A percentile compares a stretch with the other conserved stretches of the same genome.
Evolutionary conservation across 108 stramenopile genomes (phyloP).

Genomic region (Aureococcus anophagefferens): DNA sequence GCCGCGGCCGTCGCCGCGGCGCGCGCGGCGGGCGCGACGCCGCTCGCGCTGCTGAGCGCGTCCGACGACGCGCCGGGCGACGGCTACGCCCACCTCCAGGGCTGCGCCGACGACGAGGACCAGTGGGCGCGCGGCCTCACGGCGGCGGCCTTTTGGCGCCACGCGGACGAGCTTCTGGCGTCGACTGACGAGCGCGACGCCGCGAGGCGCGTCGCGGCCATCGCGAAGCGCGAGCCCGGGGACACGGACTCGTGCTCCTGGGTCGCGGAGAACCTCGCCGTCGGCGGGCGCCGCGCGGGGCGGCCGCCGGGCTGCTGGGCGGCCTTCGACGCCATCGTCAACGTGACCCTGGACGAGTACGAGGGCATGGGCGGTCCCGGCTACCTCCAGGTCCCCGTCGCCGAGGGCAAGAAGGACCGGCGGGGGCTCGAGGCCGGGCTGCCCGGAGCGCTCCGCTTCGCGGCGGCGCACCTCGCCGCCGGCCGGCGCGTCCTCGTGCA

Average conservation of each 20-base stretch:
- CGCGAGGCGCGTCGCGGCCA: constrained; percentile 18
- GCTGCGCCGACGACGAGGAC: constrained; percentile 66
- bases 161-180: too few species aligned
- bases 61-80: too few species aligned
- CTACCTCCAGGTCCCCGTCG: constrained; percentile 57
- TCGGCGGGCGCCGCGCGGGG: constrained; percentile 57
- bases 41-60: too few species aligned
- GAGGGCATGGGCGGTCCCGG: constrained; percentile 10
- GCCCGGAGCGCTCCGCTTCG: constrained; percentile 55
- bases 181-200: too few species aligned
- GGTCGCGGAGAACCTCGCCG: too few species aligned
- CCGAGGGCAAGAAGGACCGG: constrained; percentile 60
- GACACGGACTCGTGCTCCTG: too few species aligned
- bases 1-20: too few species aligned
- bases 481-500: constrained; percentile 50
- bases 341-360: constrained; percentile 60
- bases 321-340: constrained; percentile 58
- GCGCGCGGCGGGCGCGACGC: too few species aligned
- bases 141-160: constrained; percentile 50
- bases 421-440: constrained; percentile 53
- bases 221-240: too few species aligned
- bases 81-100: constrained; percentile 47
- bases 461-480: constrained; percentile 31
- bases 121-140: constrained; percentile 53
- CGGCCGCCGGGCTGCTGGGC: constrained; percentile 61